Percentiles rank a stretch among this genome's conserved stretches.
Evolutionary conservation across 2,329 filamentous ascomycete genomes (phyloP).

Genomic region (Neoscytalidium dimidiatum): DNA sequence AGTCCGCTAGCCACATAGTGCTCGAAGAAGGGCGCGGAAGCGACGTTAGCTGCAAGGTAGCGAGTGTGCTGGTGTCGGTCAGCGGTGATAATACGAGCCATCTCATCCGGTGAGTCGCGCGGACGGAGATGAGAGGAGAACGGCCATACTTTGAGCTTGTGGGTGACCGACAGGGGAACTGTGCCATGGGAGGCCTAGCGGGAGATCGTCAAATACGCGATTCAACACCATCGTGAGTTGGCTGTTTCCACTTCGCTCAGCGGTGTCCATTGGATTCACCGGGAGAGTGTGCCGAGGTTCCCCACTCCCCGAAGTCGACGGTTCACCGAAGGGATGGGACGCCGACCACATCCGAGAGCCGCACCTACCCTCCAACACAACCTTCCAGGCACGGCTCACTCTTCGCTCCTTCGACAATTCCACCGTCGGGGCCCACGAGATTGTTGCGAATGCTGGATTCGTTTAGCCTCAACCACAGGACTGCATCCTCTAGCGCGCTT

Average conservation of each 20-base stretch:
- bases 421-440: background rate
- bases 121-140: background rate
- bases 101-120: background rate
- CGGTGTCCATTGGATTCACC: background rate
- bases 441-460: background rate
- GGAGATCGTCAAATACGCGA: background rate
- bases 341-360: background rate
- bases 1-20: background rate
- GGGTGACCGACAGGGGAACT: background rate
- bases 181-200: background rate
- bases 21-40: background rate
- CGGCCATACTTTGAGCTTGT: background rate
- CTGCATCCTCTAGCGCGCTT: background rate
- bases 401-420: background rate
- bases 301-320: background rate
- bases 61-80: background rate
- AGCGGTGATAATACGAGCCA: background rate
- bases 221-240: background rate
- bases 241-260: background rate
- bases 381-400: background rate
- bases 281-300: background rate
- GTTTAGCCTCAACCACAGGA: conserved; percentile 3
- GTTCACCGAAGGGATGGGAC: background rate
- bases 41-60: background rate
- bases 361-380: background rate